Evolutionary conservation across 345 rosid species (phyloP), one percentile per base, ranked within the genome.

Genomic region (Syzygium aromaticum): DNA sequence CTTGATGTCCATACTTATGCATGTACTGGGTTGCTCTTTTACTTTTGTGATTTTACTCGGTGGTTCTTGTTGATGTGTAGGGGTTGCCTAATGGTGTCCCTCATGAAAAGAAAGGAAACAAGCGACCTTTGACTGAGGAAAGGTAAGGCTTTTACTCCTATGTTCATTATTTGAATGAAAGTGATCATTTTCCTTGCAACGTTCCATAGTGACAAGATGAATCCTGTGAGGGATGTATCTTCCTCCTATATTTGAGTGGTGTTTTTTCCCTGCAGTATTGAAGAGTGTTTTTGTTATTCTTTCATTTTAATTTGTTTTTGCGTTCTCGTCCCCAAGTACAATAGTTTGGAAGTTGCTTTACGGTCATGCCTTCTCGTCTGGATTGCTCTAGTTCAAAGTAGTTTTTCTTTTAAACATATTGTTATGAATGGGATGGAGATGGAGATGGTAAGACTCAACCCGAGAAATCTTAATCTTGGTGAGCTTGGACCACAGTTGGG

Each of bases 41-140:
- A 17, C 49, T 33, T 73, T 33, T 33, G 7, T 73, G 80, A 33
- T 73, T 73, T 33, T 73, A 33, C 80, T 33, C 25, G 33, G 49
- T 38, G 22, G 80, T 73, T 21, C 80, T 73, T 73, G 49, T 33
- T 93, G 90, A 73, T 73, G 19, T 73, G 38, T 86, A 97, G 99
- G 96, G 96, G 86, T 87, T 95, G 85, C 94, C 97, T 46, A 97
- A 96, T 91, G 99, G 99, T 89, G 96, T 93, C 87, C 89, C 90
- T 61, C 96, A 94, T 90, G 97, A 93, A 90, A 96, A 96, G 92
- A 96, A 94, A 89, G 98, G 99, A 73, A 95, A 95, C 89, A 97
- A 97, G 90, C 95, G 99, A 54, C 89, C 94, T 61, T 89, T 95
- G 78, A 87, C 89, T 86, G 95, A 95, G 80, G 97, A 94, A 87